A percentile compares a stretch with the other conserved stretches of the same genome.
These are phyloP conservation scores for Pichia occidentalis DNA, from an alignment of 805 yeast genomes.

Conservation along the genomic window DNA sequence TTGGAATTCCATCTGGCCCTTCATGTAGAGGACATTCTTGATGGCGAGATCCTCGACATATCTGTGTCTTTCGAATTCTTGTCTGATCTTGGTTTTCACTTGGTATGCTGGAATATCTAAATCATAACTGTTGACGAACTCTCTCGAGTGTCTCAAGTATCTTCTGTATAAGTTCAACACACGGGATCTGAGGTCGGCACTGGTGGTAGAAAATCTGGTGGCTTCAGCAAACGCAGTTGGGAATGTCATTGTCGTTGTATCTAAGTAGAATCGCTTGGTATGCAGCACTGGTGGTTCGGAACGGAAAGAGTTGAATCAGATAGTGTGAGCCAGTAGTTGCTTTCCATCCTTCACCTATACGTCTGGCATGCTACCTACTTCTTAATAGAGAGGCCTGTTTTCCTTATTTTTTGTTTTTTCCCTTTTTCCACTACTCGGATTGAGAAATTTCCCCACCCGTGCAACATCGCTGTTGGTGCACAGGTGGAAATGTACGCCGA, in stretches of 20 bases:
- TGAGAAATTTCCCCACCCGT: too few relatives aligned
- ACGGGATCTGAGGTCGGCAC: slow-evolving; percentile 54
- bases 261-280: neutral
- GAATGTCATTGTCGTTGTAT: slow-evolving; percentile 39
- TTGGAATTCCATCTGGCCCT: slow-evolving; percentile 89
- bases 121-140: slow-evolving; percentile 54
- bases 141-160: slow-evolving; percentile 52
- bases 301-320: too few relatives aligned
- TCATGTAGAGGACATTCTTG: slow-evolving; percentile 62
- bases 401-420: too few relatives aligned
- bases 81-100: slow-evolving; percentile 78
- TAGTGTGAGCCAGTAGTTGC: too few relatives aligned
- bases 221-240: slow-evolving; percentile 84
- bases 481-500: too few relatives aligned
- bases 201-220: slow-evolving; percentile 57
- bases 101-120: slow-evolving; percentile 72
- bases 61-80: slow-evolving; percentile 81
- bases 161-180: slow-evolving; percentile 68
- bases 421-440: too few relatives aligned
- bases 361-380: too few relatives aligned
- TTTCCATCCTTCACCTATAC: too few relatives aligned
- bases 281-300: too few relatives aligned
- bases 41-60: slow-evolving; percentile 61
- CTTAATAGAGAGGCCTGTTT: too few relatives aligned
- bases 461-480: too few relatives aligned